Conservation (phyloP, 202 grass and related monocot genomes). For the Saccharum hybrid region DNA sequence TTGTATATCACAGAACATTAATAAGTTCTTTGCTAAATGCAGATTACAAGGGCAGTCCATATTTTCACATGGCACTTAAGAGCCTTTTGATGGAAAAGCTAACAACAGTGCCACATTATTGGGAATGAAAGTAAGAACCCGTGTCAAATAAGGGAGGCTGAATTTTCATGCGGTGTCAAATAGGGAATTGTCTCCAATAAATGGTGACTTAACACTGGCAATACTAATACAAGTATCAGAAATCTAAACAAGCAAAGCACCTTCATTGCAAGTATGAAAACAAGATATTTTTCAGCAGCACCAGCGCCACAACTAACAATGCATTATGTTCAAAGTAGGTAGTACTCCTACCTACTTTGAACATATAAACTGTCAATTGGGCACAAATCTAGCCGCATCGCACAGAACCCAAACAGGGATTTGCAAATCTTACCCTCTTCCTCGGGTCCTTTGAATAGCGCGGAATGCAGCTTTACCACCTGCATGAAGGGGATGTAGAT, state of each 20-base stretch:
- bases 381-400: background rate
- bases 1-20: background rate
- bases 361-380: background rate
- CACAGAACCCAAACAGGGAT: background rate
- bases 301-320: background rate
- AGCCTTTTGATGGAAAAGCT: too few species aligned
- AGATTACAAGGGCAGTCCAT: too few species aligned
- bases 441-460: slow-evolving; percentile 77
- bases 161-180: background rate
- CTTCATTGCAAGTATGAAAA: background rate
- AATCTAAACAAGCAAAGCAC: background rate
- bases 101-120: too few species aligned
- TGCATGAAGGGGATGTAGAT: slow-evolving; percentile 92
- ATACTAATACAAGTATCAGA: background rate
- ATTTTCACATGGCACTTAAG: too few species aligned
- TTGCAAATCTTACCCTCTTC: slow-evolving; percentile 72
- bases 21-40: too few species aligned
- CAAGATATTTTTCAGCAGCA: background rate
- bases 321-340: background rate
- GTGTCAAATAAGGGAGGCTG: background rate
- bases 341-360: background rate
- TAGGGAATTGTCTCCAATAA: background rate
- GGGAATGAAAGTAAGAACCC: too few species aligned
- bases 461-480: slow-evolving; percentile 88
- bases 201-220: background rate